These are phyloP conservation scores for Darksidea phi DNA, from an alignment of 495 filamentous ascomycete species.

Conservation along the genomic window DNA sequence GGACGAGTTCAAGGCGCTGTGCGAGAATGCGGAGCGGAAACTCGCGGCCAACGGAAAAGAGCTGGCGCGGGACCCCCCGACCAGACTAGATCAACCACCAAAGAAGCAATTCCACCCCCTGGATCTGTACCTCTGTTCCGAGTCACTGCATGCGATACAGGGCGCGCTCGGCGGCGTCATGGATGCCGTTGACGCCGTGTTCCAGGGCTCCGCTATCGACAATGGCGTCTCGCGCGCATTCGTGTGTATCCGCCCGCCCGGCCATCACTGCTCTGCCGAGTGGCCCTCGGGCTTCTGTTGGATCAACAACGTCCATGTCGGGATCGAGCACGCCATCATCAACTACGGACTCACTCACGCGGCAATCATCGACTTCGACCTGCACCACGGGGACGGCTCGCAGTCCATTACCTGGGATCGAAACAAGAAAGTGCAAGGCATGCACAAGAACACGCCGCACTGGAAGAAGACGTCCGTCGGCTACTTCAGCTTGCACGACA, in stretches of 20 bases:
- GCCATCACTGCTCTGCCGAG: slow-evolving; percentile 88
- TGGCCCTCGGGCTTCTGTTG: slow-evolving; percentile 95
- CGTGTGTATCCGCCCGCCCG: slow-evolving; percentile 80
- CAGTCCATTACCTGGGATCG: slow-evolving; percentile 89
- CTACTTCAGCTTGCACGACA: slow-evolving; percentile 95
- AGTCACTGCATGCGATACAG: slow-evolving; percentile 82
- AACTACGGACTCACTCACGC: slow-evolving; percentile 86
- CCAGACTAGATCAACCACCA: slow-evolving; percentile 45
- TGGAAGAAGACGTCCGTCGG: slow-evolving; percentile 84
- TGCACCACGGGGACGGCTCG: slow-evolving; percentile 95
- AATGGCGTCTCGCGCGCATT: slow-evolving; percentile 69
- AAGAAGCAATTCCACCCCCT: slow-evolving; percentile 67
- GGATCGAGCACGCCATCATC: slow-evolving; percentile 82
- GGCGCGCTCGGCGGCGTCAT: slow-evolving; percentile 86
- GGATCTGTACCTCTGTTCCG: slow-evolving; percentile 83
- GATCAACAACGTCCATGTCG: slow-evolving; percentile 97
- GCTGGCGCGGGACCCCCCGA: slow-evolving; percentile 57
- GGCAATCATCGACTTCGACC: slow-evolving; percentile 93
- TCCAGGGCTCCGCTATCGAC: slow-evolving; percentile 49
- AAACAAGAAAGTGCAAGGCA: slow-evolving; percentile 59
- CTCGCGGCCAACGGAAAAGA: slow-evolving; percentile 74
- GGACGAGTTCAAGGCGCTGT: slow-evolving; percentile 84
- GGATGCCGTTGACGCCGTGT: slow-evolving; percentile 86
- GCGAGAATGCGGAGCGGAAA: slow-evolving; percentile 69
- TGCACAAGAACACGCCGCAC: slow-evolving; percentile 62